Conservation (phyloP, 306 rosid genomes). For the Quillaja saponaria region DNA sequence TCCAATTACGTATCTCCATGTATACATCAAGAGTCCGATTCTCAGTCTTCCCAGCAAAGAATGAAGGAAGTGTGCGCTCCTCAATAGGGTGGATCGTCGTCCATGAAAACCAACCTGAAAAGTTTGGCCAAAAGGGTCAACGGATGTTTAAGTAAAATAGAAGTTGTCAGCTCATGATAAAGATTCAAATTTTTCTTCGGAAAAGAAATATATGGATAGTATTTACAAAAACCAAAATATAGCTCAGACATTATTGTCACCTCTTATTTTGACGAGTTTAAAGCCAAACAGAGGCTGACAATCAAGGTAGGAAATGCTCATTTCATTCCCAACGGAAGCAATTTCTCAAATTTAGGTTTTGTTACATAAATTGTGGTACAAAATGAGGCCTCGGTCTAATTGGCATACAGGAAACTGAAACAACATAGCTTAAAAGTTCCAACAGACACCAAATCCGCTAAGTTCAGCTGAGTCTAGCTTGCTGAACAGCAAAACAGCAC, state of each 20-base stretch:
- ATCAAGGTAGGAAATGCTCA: neutral
- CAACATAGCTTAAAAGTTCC: slow-evolving; percentile 3
- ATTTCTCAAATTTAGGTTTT: slow-evolving; percentile 8
- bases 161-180: neutral
- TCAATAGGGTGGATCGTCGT: slow-evolving; percentile 63
- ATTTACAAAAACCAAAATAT: neutral
- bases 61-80: slow-evolving; percentile 67
- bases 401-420: slow-evolving; percentile 2
- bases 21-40: slow-evolving; percentile 62
- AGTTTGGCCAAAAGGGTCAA: slow-evolving; percentile 14
- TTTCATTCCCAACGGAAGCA: neutral
- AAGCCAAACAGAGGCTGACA: too few species aligned
- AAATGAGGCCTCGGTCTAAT: neutral
- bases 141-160: slow-evolving; percentile 22
- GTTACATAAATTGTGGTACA: neutral
- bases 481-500: slow-evolving; percentile 10
- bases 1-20: slow-evolving; percentile 80
- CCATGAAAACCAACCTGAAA: slow-evolving; percentile 97
- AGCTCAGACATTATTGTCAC: slow-evolving; percentile 9
- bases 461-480: slow-evolving; percentile 22
- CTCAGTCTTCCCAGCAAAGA: slow-evolving; percentile 66
- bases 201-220: neutral
- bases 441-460: slow-evolving; percentile 16
- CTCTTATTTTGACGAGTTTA: slow-evolving; percentile 4
- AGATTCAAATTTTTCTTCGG: slow-evolving; percentile 4